These are phyloP conservation scores for Eucalyptus sp. DNA, from an alignment of 345 rosid genomes.

Conservation along the genomic window DNA sequence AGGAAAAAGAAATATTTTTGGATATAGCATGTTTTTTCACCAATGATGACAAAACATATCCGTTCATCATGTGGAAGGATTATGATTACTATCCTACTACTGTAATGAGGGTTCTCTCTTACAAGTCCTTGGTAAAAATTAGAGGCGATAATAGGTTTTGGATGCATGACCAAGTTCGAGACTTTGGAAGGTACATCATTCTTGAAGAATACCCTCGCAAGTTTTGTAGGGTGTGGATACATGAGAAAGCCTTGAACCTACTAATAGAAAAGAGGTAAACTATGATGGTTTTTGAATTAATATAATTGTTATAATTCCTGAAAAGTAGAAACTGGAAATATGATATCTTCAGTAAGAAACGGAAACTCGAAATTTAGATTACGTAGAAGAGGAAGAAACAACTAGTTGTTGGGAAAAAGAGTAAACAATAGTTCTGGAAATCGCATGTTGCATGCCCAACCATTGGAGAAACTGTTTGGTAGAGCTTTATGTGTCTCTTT, in stretches of 20 bases:
- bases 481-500: not conserved
- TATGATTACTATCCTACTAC: accelerated
- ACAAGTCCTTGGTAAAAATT: not conserved
- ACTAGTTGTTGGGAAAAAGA: not conserved
- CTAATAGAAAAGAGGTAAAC: not conserved
- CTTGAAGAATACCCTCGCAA: not conserved
- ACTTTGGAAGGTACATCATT: not conserved
- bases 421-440: not conserved
- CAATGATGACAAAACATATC: not conserved
- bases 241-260: not conserved
- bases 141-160: not conserved
- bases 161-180: not conserved
- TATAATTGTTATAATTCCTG: no score
- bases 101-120: not conserved
- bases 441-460: accelerated
- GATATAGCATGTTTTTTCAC: not conserved
- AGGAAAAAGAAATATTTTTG: not conserved
- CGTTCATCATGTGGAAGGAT: not conserved
- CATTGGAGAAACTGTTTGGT: not conserved
- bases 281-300: not conserved
- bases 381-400: not conserved
- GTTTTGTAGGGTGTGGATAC: not conserved
- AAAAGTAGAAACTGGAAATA: not conserved
- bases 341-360: not conserved
- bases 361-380: not conserved